These are phyloP conservation scores for Phytopythium montanum DNA, from an alignment of 352 stramenopile genomes.

Conservation along the genomic window DNA sequence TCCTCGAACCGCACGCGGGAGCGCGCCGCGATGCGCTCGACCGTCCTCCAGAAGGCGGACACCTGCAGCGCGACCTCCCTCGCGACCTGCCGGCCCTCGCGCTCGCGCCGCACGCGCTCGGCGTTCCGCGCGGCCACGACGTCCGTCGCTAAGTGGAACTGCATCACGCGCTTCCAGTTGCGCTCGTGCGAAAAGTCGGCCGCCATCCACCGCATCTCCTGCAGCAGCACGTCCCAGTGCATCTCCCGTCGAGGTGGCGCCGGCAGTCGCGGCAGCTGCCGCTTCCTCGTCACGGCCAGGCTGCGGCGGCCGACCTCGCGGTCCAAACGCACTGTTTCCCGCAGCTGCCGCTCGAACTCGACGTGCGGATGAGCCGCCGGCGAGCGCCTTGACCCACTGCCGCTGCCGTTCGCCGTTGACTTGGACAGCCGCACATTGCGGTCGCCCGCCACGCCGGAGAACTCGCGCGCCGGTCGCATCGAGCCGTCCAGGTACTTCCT, in stretches of 20 bases:
- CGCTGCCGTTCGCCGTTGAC: background rate
- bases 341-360: slow-evolving; percentile 50
- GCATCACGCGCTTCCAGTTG: slow-evolving; percentile 92
- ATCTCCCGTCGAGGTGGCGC: slow-evolving; percentile 51
- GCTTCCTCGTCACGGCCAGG: slow-evolving; percentile 49
- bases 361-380: slow-evolving; percentile 24
- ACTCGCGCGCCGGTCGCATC: slow-evolving; percentile 29
- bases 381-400: background rate
- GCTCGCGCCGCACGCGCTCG: slow-evolving; percentile 61
- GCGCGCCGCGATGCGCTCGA: slow-evolving; percentile 78
- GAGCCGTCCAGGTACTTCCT: slow-evolving; percentile 39
- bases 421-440: slow-evolving; percentile 1
- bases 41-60: slow-evolving; percentile 80
- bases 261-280: slow-evolving; percentile 59
- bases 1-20: slow-evolving; percentile 70
- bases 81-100: slow-evolving; percentile 61
- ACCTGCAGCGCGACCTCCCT: slow-evolving; percentile 64
- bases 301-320: slow-evolving; percentile 35
- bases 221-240: slow-evolving; percentile 93
- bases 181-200: slow-evolving; percentile 96
- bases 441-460: slow-evolving; percentile 1
- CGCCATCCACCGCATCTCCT: slow-evolving; percentile 97
- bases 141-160: slow-evolving; percentile 57
- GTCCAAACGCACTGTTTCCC: slow-evolving; percentile 41
- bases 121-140: slow-evolving; percentile 65